These are phyloP conservation scores for Yamadazyma diddensiae DNA, from an alignment of 1,139 yeast genomes.

Conservation along the genomic window DNA sequence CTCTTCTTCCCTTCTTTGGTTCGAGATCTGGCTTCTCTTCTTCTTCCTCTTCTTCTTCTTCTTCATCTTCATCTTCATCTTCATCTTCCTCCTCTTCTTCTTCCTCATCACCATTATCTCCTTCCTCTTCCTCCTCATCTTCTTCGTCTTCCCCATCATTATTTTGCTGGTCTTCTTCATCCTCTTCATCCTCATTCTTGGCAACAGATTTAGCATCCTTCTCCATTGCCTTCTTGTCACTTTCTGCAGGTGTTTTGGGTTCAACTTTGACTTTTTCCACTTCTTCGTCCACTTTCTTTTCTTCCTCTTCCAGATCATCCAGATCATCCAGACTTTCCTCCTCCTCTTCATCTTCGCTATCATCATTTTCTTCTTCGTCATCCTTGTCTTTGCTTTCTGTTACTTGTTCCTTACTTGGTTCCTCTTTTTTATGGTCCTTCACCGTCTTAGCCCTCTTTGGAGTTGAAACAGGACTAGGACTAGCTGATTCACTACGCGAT, in stretches of 20 bases:
- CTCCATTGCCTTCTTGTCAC: no score
- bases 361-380: conserved; percentile 7
- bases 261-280: conserved; percentile 3
- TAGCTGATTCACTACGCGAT: conserved; percentile 1
- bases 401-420: conserved; percentile 4
- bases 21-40: conserved; percentile 4
- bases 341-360: no score
- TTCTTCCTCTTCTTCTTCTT: conserved; percentile 5
- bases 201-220: no score
- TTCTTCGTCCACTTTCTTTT: no score
- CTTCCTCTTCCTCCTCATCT: conserved; percentile 6
- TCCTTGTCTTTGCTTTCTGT: conserved; percentile 6
- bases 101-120: conserved; percentile 3
- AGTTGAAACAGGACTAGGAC: neutral
- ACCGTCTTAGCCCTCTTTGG: neutral
- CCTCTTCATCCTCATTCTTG: conserved; percentile 1
- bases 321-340: no score
- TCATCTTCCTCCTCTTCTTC: conserved; percentile 3
- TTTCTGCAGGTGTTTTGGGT: no score
- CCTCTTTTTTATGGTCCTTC: neutral
- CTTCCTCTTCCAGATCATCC: no score
- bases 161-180: conserved; percentile 3
- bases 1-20: conserved; percentile 2
- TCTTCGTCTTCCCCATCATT: conserved; percentile 7
- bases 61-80: conserved; percentile 4